Evolutionary conservation across 441 rosid genomes (phyloP), one percentile per base, ranked within the genome.

Genomic region (Populus hybrid): DNA sequence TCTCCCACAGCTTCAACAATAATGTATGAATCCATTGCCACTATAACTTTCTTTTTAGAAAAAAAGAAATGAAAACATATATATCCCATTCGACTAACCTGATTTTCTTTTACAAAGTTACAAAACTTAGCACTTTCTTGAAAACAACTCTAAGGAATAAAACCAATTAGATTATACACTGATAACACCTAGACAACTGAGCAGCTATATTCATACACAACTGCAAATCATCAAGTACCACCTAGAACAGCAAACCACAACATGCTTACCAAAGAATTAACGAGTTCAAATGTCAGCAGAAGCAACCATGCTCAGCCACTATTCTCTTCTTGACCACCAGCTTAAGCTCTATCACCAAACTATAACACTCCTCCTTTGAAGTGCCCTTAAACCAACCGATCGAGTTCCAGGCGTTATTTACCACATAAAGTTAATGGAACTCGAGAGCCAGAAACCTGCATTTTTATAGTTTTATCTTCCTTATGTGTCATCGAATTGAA

Each of bases 401-500:
- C 6, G 36, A 67, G 61, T 28, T 57, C 59, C 46, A 59, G 30
- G 42, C 64, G 70, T 30, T 40, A 53, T 14, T 11, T 18, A 38
- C 46, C 79, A 66, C 78, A 71, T 75, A n/a, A 70, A 18, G 66
- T 38, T 8, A 53, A 81, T 23, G 34, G 57, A 32, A 46, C 24
- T 61, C 66, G 61, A 65, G 8, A 70, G 69, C 36, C 76, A 75
- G 74, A 79, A 69, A 38, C 78, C 57, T 61, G 76, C 79, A 32
- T 38, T 35, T 73, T 40, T 70, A 65, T 82, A 32, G 40, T 35
- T 75, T 28, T 72, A 66, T 82, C 24, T 40, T 42, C 34, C 74
- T 85, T 84, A 84, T 16, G 80, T 34, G 38, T 80, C 63, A 63
- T 67, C 74, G 12, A 86, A 91, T 88, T 80, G 89, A 82, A 92